These are phyloP conservation scores for Globisporangium uncinulatum DNA, from an alignment of 352 stramenopile genomes.

Conservation along the genomic window DNA sequence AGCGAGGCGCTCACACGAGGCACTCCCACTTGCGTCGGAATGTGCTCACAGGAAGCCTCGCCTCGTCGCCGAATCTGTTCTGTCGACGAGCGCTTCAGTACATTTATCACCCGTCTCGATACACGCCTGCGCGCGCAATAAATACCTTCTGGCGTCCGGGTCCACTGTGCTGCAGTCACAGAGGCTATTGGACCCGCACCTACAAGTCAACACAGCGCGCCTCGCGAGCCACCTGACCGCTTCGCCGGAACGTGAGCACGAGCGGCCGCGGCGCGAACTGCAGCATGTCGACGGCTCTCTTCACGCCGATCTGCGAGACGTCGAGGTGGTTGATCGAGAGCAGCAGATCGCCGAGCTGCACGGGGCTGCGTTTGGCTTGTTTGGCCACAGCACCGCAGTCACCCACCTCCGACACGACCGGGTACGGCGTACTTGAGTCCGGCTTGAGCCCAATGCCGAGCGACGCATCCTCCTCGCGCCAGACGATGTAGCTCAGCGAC, in stretches of 20 bases:
- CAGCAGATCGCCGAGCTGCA: constrained; percentile 44
- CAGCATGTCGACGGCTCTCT: constrained; percentile 50
- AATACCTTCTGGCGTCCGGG: no score
- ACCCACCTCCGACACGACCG: constrained; percentile 36
- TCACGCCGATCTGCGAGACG: constrained; percentile 49
- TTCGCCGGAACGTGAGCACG: constrained; percentile 59
- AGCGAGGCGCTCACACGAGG: no score
- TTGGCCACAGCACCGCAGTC: constrained; percentile 21
- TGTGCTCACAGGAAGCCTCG: no score
- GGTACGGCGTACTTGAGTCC: constrained; percentile 44
- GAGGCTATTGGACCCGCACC: neutral
- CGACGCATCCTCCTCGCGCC: constrained; percentile 55
- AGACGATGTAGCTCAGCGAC: constrained; percentile 60
- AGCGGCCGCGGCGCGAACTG: constrained; percentile 61
- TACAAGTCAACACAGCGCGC: constrained; percentile 46
- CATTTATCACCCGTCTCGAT: no score
- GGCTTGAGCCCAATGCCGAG: constrained; percentile 55
- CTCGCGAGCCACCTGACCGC: constrained; percentile 16
- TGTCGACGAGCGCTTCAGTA: no score
- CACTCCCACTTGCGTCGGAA: no score
- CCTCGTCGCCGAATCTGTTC: no score
- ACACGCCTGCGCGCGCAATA: no score
- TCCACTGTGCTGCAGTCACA: neutral
- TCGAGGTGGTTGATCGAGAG: constrained; percentile 73
- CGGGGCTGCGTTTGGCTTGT: constrained; percentile 21